phyloP scores from a whole-genome alignment of 2,329 filamentous ascomycete genomes.

The Aspergillus pseudotamarii region DNA sequence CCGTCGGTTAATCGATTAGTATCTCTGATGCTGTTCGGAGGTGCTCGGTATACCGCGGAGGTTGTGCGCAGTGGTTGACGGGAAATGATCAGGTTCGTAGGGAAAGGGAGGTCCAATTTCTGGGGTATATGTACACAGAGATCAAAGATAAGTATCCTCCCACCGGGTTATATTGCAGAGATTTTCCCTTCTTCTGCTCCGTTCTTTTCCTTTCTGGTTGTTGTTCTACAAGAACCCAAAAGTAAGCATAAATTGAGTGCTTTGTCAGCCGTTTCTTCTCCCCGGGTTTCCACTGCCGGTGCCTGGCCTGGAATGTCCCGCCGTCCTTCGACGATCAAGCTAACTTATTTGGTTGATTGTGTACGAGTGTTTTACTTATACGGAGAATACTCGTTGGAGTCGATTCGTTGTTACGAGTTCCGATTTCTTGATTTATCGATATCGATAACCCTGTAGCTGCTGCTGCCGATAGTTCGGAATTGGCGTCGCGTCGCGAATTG shows the following conservation, averaged over 20 bases:
- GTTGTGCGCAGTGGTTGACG: not conserved
- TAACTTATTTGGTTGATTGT: not conserved
- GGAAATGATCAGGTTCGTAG: not conserved
- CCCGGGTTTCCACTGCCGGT: not conserved
- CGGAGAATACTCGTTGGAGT: not conserved
- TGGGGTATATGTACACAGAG: not conserved
- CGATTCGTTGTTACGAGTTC: not conserved
- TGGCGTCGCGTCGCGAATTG: not conserved
- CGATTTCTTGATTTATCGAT: not conserved
- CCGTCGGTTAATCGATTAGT: not conserved
- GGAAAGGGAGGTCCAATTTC: not conserved
- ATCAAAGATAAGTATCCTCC: not conserved
- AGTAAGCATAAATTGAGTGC: conserved; percentile 3
- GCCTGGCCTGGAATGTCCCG: not conserved
- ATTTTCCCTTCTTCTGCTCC: not conserved
- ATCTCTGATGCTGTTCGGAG: not conserved
- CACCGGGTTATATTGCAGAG: not conserved
- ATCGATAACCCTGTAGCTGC: not conserved
- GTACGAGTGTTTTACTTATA: not conserved
- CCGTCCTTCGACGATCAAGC: not conserved
- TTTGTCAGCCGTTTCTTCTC: conserved; percentile 9
- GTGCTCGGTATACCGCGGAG: not conserved
- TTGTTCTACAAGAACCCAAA: not conserved
- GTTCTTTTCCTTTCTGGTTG: not conserved
- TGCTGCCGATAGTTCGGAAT: not conserved